Evolutionary conservation across 2,329 filamentous ascomycete species (phyloP), one percentile per base, ranked within the genome.

Genomic region (Triangularia setosa): DNA sequence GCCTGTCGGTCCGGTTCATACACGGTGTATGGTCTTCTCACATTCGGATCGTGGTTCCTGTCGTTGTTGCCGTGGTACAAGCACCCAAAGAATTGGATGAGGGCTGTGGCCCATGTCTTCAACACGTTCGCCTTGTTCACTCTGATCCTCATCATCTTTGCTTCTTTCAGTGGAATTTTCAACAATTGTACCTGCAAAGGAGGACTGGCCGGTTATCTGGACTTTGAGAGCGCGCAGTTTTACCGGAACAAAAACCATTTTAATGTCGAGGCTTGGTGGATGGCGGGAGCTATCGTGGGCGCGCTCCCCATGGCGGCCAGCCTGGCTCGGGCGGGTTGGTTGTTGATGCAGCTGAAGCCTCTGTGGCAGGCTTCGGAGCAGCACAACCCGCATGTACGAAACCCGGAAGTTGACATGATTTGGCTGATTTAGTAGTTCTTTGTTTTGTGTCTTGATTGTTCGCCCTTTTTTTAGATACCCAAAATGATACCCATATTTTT

Each of bases 1-100:
- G 78, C 79, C 0, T 80, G 75, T 55, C 71, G 75, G 35, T 77
- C 76, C 44, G 78, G 78, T 1, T 78, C 78, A 3, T 81, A 81
- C 64, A 73, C 76, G n/a, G 73, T 81, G 16, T 81, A 79, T 64
- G 72, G 74, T 24, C 54, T 70, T 21, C 61, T 76, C 2, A 69
- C 74, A 5, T 62, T 75, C 0, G 71, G 73, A 0, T 68, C 78
- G 2, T 69, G 80, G n/a, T 60, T 78, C 16, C 61, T 75, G 1
- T 78, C 80, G 70, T 55, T 55, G 18, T n/a, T 55, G 23, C 53
- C 53, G 11, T 55, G 23, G 0, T 55, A 25, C 25, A 25, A 28
- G 12, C 23, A 28, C 24, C 53, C 23, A 3, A 18, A 28, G 5
- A 25, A 25, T 5, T 55, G 23, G 53, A 28, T n/a, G 23, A 55